Base-by-base conservation (phyloP, 2,329 filamentous ascomycete genomes). In the Pseudocercospora vitis region DNA sequence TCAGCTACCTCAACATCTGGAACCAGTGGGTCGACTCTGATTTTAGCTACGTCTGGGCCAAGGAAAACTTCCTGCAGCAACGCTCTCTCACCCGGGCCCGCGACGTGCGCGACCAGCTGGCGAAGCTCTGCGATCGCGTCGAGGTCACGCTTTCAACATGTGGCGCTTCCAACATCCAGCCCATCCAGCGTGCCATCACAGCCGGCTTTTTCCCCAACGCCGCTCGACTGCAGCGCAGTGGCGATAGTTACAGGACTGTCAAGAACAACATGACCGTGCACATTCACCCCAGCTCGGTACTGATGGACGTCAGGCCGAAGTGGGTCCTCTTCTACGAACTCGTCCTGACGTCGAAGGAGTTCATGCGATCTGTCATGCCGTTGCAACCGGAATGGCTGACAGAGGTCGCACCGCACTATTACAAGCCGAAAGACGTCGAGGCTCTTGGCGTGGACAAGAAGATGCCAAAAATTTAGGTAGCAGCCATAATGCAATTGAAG, bases 141-240 rank as follows among this genome's bases (percentile, higher is more conserved):
- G 94, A 96, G 71, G 88, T 97, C 4, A 79, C 82, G 0, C 62
- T 81, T 24, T 81, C 83, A 2, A 87, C 59, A 1, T 82, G 81
- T 58, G 90, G 90, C 3, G 78, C 84, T 1, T 78, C 77, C 47
- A 91, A 96, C 69, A 73, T 90, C 14, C 75, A 83, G 4, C 88
- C 90, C 0, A 91, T 97, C 63, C 87, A 91, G 66, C 91, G 95
- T 56, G 87, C 91, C 9, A 81, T 99, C 49, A 91, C 90, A 0
- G 85, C 91, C 0, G 94, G 92, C 1, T 99, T 96, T 79, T 97
- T 97, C 78, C 86, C 89, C 14, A 96, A 97, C 70, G 91, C 91
- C 0, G 91, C 91, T 1, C 78, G 90, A 2, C 74, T 99, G 51
- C 87, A 94, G 68, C 81, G 88, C 44, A 87, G 87, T 35, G 94